These are phyloP conservation scores for Meira miltonrushii DNA, from an alignment of 1,284 basidiomycete species.

Conservation along the genomic window DNA sequence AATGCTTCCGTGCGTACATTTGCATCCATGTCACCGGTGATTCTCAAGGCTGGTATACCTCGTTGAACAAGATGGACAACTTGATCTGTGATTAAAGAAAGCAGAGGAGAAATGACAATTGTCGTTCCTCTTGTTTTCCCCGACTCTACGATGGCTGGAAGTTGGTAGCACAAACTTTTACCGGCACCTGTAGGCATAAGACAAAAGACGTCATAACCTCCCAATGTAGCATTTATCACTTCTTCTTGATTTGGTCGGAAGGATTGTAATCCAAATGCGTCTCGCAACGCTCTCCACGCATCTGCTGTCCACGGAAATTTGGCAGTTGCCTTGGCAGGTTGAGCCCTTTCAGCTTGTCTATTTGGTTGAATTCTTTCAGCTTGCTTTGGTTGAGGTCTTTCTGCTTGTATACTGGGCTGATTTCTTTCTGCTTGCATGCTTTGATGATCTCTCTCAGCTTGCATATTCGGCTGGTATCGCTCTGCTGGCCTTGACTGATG, in stretches of 20 bases:
- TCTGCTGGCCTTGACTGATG: background rate
- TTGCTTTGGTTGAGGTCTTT: background rate
- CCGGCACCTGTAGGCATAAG: conserved; percentile 97
- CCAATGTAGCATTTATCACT: conserved; percentile 74
- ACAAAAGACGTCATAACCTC: conserved; percentile 81
- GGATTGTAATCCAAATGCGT: conserved; percentile 64
- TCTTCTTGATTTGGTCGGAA: conserved; percentile 84
- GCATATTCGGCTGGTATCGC: background rate
- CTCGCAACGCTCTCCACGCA: conserved; percentile 62
- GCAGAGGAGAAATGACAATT: conserved; percentile 81
- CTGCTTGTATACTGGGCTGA: background rate
- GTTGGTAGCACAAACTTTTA: conserved; percentile 66
- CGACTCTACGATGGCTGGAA: conserved; percentile 74
- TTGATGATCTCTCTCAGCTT: background rate
- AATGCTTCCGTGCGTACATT: conserved; percentile 53
- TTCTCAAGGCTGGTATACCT: conserved; percentile 67
- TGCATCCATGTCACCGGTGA: conserved; percentile 62
- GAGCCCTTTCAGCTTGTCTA: background rate
- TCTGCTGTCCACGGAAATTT: conserved; percentile 59
- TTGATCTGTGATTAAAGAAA: conserved; percentile 88
- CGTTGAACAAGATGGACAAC: conserved; percentile 66
- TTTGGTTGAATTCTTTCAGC: background rate
- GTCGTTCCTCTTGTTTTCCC: conserved; percentile 76
- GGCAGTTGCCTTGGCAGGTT: conserved; percentile 20
- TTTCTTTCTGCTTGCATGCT: background rate